phyloP scores from a whole-genome alignment of 2,329 filamentous ascomycete species.

The Talaromyces marneffei region DNA sequence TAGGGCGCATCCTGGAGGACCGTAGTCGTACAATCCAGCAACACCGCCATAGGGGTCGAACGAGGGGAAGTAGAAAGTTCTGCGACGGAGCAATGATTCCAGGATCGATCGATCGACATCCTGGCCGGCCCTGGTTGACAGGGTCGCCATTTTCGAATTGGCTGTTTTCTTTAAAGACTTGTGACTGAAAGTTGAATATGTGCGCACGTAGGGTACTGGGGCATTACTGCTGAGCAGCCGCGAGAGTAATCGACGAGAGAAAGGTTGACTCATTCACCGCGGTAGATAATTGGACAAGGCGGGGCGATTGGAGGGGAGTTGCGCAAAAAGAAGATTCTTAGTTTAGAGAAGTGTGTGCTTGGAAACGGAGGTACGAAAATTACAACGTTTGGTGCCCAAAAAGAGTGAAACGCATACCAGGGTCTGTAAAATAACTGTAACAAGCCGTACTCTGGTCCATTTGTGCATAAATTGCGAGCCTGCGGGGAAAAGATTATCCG shows the following conservation, averaged over 20 bases:
- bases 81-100: conserved; percentile 79
- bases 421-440: conserved; percentile 1
- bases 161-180: conserved; percentile 25
- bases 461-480: neutral
- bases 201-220: conserved; percentile 33
- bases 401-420: neutral
- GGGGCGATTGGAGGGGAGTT: conserved; percentile 5
- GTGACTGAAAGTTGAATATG: conserved; percentile 26
- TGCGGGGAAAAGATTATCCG: conserved; percentile 10
- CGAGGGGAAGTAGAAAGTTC: conserved; percentile 89
- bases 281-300: conserved; percentile 4
- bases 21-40: conserved; percentile 87
- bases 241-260: conserved; percentile 31
- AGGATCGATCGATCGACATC: conserved; percentile 76
- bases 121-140: conserved; percentile 81
- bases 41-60: conserved; percentile 95
- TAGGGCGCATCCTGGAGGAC: conserved; percentile 78
- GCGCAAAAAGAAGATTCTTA: neutral
- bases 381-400: neutral
- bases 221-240: conserved; percentile 25
- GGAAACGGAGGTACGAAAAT: conserved; percentile 12
- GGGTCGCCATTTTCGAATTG: conserved; percentile 49
- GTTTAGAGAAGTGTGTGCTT: neutral
- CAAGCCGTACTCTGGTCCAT: neutral
- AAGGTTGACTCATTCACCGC: conserved; percentile 38